Base-by-base conservation (phyloP, 352 stramenopile genomes). In the Phytophthora cactorum region DNA sequence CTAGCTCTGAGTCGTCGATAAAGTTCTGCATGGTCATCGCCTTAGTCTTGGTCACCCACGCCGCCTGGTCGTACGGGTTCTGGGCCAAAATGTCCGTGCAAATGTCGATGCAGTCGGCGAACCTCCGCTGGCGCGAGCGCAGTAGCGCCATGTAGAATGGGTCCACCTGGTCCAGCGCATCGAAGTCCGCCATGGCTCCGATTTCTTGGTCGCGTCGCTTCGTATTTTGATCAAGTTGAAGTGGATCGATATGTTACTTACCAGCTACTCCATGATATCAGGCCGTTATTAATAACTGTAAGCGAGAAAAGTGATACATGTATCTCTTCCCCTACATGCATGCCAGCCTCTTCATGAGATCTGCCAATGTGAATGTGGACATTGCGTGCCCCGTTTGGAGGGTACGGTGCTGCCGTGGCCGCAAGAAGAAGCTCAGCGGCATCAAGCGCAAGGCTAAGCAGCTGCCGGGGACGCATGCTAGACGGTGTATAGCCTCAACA, bases 1-100 rank as follows among this genome's bases (percentile, higher is more conserved):
- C 91, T 50, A 97, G 83, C 64, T 98, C 92, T 51, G 91, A 97
- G 72, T 98, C 93, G 74, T 98, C 93, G 36, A 98, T 84, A 75
- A 82, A 98, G 59, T 89, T 94, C 64, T 97, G 77, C 64, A 87
- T 81, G 3, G 89, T 98, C 53, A 98, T 70, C 27, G 91, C 91
- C 52, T 90, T 86, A 36, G 85, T 94, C 79, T 98, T 98, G 64
- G 92, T 89, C 50, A 97, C 82, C 92, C 93, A 98, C 27, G 83
- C 88, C 3, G 90, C 91, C 65, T 92, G 87, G 62, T 97, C 90
- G 65, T 96, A 94, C 53, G 90, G 90, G 51, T 96, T 97, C 38
- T 86, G 72, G 9, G 80, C 73, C 27, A 97, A 72, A 60, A 97
- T 86, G 31, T 91, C 85, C 4, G 72, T 90, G 77, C 90, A 97